A percentile compares a stretch with the other conserved stretches of the same genome.
phyloP scores from a whole-genome alignment of 768 basidiomycete genomes.

The Panus rudis region DNA sequence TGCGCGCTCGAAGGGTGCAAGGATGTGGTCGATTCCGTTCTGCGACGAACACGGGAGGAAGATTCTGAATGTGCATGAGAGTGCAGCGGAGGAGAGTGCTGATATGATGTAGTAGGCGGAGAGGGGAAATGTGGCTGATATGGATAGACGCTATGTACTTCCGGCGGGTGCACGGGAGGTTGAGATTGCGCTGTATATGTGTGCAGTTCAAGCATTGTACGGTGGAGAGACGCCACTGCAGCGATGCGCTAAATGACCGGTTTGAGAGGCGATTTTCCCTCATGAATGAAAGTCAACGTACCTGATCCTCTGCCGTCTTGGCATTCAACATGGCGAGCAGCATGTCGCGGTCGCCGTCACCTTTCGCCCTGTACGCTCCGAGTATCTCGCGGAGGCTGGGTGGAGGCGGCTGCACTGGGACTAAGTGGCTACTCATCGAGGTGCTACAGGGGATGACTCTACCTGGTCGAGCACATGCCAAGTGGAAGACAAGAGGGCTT shows the following conservation, averaged over 20 bases:
- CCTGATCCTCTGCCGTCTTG: constrained; percentile 91
- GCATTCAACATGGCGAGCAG: constrained; percentile 86
- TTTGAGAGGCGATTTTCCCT: constrained; percentile 23
- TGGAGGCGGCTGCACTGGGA: constrained; percentile 51
- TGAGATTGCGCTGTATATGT: constrained; percentile 15
- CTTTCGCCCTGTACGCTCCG: constrained; percentile 74
- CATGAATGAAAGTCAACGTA: constrained; percentile 20
- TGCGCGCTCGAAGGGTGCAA: background rate
- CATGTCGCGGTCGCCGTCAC: constrained; percentile 91
- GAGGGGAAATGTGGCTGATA: constrained; percentile 18
- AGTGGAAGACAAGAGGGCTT: constrained; percentile 34
- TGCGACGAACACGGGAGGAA: constrained; percentile 2
- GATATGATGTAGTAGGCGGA: constrained; percentile 19
- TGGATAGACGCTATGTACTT: too few relatives aligned
- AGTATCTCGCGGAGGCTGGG: constrained; percentile 83
- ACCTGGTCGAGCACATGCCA: constrained; percentile 45
- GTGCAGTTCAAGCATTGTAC: constrained; percentile 61
- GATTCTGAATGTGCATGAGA: constrained; percentile 2
- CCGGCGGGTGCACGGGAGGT: constrained; percentile 7
- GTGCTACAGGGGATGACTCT: constrained; percentile 1
- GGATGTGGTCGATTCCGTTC: constrained; percentile 31
- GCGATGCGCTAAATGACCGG: too few relatives aligned
- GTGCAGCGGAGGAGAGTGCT: constrained; percentile 17
- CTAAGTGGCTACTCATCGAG: background rate
- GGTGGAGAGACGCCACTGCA: constrained; percentile 61